Evolutionary conservation across 2,329 filamentous ascomycete genomes (phyloP).

Genomic region (Tolypocladium sp.): DNA sequence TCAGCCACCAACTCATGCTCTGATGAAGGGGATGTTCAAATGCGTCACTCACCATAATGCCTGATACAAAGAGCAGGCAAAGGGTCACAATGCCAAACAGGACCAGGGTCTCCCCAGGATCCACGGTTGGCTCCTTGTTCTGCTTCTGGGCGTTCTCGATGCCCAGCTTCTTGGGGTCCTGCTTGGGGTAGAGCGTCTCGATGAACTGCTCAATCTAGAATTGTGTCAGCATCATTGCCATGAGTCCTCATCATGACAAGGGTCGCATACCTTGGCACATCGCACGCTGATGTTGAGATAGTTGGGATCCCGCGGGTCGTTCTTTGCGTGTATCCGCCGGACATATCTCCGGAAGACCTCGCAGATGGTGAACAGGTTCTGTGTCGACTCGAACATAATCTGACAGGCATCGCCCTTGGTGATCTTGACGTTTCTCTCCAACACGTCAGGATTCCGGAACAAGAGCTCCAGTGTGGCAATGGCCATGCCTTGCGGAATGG

Average conservation of each 20-base stretch:
- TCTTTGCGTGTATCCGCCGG: conserved; percentile 82
- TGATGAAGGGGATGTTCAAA: too few species aligned
- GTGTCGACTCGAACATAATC: conserved; percentile 86
- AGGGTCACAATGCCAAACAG: conserved; percentile 58
- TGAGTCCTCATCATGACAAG: background rate
- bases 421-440: conserved; percentile 88
- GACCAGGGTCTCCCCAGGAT: conserved; percentile 52
- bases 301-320: conserved; percentile 85
- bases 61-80: conserved; percentile 63
- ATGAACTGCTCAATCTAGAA: conserved; percentile 89
- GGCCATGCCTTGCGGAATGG: conserved; percentile 94
- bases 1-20: background rate
- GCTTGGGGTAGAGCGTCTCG: conserved; percentile 81
- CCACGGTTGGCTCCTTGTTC: conserved; percentile 34
- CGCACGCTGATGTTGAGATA: conserved; percentile 86
- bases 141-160: conserved; percentile 27
- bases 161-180: conserved; percentile 56
- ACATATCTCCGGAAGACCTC: conserved; percentile 72
- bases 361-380: conserved; percentile 75
- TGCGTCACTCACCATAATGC: conserved; percentile 58
- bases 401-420: conserved; percentile 88
- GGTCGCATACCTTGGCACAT: conserved; percentile 62
- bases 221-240: background rate
- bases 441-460: conserved; percentile 84
- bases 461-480: conserved; percentile 88